These are phyloP conservation scores for Penicillium bialowiezense DNA, from an alignment of 495 filamentous ascomycete genomes.

Conservation along the genomic window DNA sequence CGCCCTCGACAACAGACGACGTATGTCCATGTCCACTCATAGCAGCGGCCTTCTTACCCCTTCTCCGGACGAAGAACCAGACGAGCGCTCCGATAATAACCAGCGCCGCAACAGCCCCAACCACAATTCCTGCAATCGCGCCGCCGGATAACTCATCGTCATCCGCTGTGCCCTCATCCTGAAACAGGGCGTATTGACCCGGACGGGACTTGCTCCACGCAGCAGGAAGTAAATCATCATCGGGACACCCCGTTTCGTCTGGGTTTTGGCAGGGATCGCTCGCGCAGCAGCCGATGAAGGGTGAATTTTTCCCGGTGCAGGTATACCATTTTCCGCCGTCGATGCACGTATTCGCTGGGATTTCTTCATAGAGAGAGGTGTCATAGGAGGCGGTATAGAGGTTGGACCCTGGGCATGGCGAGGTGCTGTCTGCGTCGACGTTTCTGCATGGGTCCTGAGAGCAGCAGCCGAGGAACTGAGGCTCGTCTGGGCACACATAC, in stretches of 20 bases:
- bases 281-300: constrained; percentile 28
- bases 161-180: constrained; percentile 12
- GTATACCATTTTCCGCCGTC: constrained; percentile 17
- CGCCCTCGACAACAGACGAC: constrained; percentile 9
- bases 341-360: constrained; percentile 21
- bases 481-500: constrained; percentile 19
- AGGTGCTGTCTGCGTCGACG: constrained; percentile 12
- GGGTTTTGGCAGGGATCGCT: constrained; percentile 8
- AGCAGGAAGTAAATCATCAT: constrained; percentile 17
- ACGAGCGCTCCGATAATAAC: constrained; percentile 36
- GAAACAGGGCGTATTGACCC: constrained; percentile 15
- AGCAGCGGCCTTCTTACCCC: constrained; percentile 8
- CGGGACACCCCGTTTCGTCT: constrained; percentile 12
- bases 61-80: constrained; percentile 19
- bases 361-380: constrained; percentile 1
- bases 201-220: constrained; percentile 9
- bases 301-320: constrained; percentile 15
- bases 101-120: constrained; percentile 32
- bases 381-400: constrained; percentile 21
- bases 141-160: constrained; percentile 10
- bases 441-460: constrained; percentile 21
- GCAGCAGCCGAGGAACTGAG: constrained; percentile 31
- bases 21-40: constrained; percentile 10
- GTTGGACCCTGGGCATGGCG: constrained; percentile 13
- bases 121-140: constrained; percentile 22